phyloP scores from a whole-genome alignment of 768 basidiomycete species.

The Psilocybe tampanensis region DNA sequence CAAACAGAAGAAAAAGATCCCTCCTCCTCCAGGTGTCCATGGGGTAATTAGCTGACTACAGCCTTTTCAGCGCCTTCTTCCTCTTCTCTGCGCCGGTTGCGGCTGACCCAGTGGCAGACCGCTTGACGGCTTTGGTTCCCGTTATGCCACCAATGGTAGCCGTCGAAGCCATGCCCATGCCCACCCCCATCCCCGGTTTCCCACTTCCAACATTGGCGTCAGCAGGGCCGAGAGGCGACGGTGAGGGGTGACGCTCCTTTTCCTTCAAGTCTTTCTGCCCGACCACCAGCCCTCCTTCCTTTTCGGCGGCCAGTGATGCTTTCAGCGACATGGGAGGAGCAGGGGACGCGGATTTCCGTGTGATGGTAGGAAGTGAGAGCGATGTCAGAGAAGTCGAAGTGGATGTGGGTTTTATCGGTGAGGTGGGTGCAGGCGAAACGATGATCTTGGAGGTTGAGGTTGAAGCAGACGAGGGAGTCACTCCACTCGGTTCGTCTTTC shows the following conservation, averaged over 20 bases:
- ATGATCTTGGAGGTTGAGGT: slow-evolving; percentile 32
- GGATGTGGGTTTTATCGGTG: slow-evolving; percentile 7
- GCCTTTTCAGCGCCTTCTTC: slow-evolving; percentile 85
- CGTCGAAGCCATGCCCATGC: slow-evolving; percentile 35
- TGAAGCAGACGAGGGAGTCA: slow-evolving; percentile 29
- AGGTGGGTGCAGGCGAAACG: slow-evolving; percentile 17
- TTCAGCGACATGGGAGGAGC: slow-evolving; percentile 45
- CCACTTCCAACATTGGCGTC: slow-evolving; percentile 61
- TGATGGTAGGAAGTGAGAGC: slow-evolving; percentile 43
- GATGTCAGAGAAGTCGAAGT: slow-evolving; percentile 27
- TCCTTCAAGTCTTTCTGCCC: slow-evolving; percentile 44
- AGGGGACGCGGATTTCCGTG: slow-evolving; percentile 48
- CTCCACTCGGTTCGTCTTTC: slow-evolving; percentile 13
- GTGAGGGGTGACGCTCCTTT: slow-evolving; percentile 68
- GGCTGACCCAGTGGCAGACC: slow-evolving; percentile 56
- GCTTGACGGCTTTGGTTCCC: slow-evolving; percentile 67
- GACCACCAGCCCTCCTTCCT: slow-evolving; percentile 33
- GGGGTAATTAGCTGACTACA: slow-evolving; percentile 40
- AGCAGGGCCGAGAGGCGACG: slow-evolving; percentile 70
- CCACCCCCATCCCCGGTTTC: slow-evolving; percentile 34
- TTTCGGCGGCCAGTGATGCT: slow-evolving; percentile 38
- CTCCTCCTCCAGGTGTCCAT: not conserved
- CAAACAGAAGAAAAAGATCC: not conserved
- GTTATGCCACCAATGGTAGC: slow-evolving; percentile 33
- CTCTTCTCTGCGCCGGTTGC: slow-evolving; percentile 73